Evolutionary conservation across 2,329 filamentous ascomycete species (phyloP).

Genomic region (Colletotrichum tofieldiae): DNA sequence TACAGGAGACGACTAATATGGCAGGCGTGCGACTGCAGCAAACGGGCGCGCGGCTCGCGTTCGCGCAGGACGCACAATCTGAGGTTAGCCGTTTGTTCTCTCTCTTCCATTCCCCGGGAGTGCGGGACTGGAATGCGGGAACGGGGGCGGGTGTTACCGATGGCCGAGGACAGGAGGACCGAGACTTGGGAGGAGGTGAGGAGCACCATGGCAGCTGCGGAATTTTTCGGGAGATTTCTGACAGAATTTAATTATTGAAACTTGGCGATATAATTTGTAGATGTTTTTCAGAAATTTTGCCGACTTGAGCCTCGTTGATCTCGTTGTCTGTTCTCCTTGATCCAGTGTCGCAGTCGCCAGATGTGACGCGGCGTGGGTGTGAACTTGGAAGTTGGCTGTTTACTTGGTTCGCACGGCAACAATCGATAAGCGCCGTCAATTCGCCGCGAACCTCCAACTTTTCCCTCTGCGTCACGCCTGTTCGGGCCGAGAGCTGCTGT

Average conservation of each 20-base stretch:
- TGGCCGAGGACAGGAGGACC: slow-evolving; percentile 73
- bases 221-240: background rate
- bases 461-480: slow-evolving; percentile 27
- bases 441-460: slow-evolving; percentile 25
- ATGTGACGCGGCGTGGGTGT: slow-evolving; percentile 21
- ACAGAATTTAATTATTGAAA: background rate
- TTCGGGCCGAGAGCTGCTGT: background rate
- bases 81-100: slow-evolving; percentile 17
- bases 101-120: background rate
- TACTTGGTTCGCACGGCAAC: slow-evolving; percentile 60
- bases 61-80: slow-evolving; percentile 23
- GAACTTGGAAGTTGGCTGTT: slow-evolving; percentile 42
- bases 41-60: slow-evolving; percentile 15
- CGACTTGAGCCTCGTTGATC: background rate
- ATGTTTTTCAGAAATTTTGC: background rate
- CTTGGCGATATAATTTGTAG: background rate
- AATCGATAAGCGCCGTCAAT: slow-evolving; percentile 56
- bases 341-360: slow-evolving; percentile 21
- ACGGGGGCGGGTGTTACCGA: slow-evolving; percentile 66
- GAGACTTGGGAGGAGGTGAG: slow-evolving; percentile 81
- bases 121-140: slow-evolving; percentile 36
- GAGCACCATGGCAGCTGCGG: slow-evolving; percentile 58
- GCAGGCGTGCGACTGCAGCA: slow-evolving; percentile 18
- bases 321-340: slow-evolving; percentile 6
- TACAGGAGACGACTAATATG: slow-evolving; percentile 79